Percentiles rank a stretch among this genome's conserved stretches.
Evolutionary conservation across 73 alveolate genomes (phyloP).

Genomic region (Paramecium caudatum): DNA sequence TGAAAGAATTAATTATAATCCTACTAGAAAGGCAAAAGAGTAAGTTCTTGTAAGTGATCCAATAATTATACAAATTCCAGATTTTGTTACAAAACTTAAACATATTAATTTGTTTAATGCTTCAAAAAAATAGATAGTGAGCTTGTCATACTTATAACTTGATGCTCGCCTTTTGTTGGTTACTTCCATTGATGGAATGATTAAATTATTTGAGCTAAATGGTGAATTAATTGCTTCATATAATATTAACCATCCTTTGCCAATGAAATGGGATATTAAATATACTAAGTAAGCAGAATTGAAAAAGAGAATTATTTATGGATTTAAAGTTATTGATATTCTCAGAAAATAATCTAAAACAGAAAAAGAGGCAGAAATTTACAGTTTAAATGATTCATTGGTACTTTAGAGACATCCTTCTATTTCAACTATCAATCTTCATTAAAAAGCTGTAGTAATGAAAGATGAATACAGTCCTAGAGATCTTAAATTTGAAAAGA

Average conservation of each 20-base stretch:
- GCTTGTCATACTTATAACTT: neutral
- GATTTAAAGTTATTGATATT: conserved; percentile 68
- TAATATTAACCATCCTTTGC: conserved; percentile 60
- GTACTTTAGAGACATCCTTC: neutral
- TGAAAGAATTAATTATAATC: conserved; percentile 60
- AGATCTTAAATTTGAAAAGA: conserved; percentile 53
- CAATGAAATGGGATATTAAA: conserved; percentile 58
- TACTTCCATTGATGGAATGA: conserved; percentile 40
- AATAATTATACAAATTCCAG: neutral
- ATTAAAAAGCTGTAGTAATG: conserved; percentile 37
- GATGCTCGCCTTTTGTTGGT: neutral
- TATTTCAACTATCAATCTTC: neutral
- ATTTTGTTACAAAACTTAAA: neutral
- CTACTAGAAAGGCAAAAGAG: conserved; percentile 41
- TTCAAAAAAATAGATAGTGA: conserved; percentile 16
- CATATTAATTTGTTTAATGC: conserved; percentile 29
- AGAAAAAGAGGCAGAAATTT: conserved; percentile 66
- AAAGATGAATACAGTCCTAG: conserved; percentile 69
- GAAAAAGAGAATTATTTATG: conserved; percentile 59
- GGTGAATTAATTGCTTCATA: conserved; percentile 41
- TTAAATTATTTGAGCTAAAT: conserved; percentile 41
- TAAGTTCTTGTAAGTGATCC: conserved; percentile 2
- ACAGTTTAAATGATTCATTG: conserved; percentile 57
- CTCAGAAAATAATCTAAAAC: conserved; percentile 67
- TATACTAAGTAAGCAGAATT: conserved; percentile 41